Evolutionary conservation across 805 yeast species (phyloP).

Genomic region (Starmerella davenportii): DNA sequence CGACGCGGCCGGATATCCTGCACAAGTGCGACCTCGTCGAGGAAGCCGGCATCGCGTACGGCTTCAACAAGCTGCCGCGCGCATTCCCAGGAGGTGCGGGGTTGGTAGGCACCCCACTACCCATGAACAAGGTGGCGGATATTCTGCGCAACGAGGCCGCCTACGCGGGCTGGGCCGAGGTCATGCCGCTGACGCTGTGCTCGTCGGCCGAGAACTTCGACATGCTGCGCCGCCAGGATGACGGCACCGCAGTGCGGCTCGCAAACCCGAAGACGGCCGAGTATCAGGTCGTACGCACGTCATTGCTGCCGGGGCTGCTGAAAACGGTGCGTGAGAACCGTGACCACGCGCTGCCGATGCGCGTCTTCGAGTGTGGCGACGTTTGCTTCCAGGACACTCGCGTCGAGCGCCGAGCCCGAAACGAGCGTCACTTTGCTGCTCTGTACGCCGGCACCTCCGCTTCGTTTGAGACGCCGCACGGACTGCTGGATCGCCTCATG

Average conservation of each 20-base stretch:
- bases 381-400: constrained; percentile 66
- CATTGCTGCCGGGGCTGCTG: constrained; percentile 81
- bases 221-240: constrained; percentile 59
- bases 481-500: constrained; percentile 86
- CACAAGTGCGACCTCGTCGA: constrained; percentile 98
- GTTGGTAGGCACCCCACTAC: constrained; percentile 68
- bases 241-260: constrained; percentile 56
- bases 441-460: constrained; percentile 86
- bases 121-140: constrained; percentile 79
- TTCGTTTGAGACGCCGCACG: constrained; percentile 88
- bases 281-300: constrained; percentile 94
- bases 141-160: constrained; percentile 80
- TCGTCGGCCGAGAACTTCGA: constrained; percentile 94
- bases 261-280: constrained; percentile 94
- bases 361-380: constrained; percentile 90
- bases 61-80: constrained; percentile 72
- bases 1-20: constrained; percentile 86
- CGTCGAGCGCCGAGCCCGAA: constrained; percentile 75
- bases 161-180: constrained; percentile 92
- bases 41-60: constrained; percentile 93
- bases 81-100: constrained; percentile 65
- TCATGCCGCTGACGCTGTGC: constrained; percentile 83
- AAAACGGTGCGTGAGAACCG: constrained; percentile 93
- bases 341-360: constrained; percentile 85
- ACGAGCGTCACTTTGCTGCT: constrained; percentile 91